These are phyloP conservation scores for Metarhizium anisopliae DNA, from an alignment of 2,329 filamentous ascomycete genomes.

Conservation along the genomic window DNA sequence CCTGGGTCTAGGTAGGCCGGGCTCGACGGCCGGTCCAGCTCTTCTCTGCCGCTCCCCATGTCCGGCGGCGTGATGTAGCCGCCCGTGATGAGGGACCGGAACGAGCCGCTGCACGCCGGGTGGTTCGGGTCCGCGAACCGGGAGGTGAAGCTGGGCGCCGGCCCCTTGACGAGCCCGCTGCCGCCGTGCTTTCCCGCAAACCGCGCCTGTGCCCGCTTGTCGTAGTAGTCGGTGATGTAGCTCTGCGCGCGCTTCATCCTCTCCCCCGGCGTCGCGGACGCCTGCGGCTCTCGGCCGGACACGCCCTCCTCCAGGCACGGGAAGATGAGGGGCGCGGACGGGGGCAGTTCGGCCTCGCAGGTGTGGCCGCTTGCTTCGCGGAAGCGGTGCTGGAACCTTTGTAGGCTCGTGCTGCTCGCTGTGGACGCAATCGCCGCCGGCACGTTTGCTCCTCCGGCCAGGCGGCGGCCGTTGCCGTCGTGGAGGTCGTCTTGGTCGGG, in stretches of 20 bases:
- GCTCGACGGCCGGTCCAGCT: too few relatives aligned
- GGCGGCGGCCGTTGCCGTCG: background rate
- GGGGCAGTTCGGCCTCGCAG: background rate
- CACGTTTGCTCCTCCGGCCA: background rate
- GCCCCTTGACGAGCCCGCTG: constrained; percentile 1
- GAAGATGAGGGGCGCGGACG: background rate
- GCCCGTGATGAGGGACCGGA: constrained; percentile 10
- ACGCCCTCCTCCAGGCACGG: background rate
- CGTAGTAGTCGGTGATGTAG: constrained; percentile 3
- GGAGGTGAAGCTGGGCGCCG: constrained; percentile 5
- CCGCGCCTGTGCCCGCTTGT: constrained; percentile 1
- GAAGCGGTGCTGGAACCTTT: background rate
- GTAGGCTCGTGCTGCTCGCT: background rate
- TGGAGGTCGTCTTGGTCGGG: background rate
- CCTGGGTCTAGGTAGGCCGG: too few relatives aligned
- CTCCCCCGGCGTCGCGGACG: background rate
- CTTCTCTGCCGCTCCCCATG: background rate
- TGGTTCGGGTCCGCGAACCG: constrained; percentile 10
- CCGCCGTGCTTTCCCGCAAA: constrained; percentile 5
- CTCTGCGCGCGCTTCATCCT: background rate
- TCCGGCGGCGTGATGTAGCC: constrained; percentile 7
- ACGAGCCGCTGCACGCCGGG: constrained; percentile 9
- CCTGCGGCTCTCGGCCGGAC: background rate
- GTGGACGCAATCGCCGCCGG: background rate
- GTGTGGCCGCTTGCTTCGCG: background rate